Evolutionary conservation across 768 basidiomycete genomes (phyloP).

Genomic region (Lactifluus echinatus): DNA sequence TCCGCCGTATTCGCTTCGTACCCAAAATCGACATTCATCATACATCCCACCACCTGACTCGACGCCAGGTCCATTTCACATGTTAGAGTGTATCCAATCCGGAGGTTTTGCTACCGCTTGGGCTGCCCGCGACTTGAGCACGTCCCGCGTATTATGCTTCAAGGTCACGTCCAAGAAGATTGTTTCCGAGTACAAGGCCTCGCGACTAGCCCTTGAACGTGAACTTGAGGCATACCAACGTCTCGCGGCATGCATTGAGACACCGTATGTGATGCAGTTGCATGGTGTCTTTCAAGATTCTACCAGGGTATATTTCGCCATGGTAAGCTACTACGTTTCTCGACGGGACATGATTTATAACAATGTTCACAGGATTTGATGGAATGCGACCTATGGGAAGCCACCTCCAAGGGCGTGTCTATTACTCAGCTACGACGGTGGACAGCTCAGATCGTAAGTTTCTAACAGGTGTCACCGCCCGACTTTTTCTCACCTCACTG

Average conservation of each 20-base stretch:
- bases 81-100: slow-evolving; percentile 15
- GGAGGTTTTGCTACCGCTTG: slow-evolving; percentile 16
- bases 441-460: slow-evolving; percentile 20
- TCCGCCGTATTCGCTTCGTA: slow-evolving; percentile 14
- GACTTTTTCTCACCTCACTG: not conserved
- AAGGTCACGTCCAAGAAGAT: slow-evolving; percentile 15
- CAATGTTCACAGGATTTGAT: slow-evolving; percentile 15
- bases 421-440: slow-evolving; percentile 9
- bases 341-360: not conserved
- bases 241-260: slow-evolving; percentile 17
- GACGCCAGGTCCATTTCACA: slow-evolving; percentile 18
- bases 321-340: slow-evolving; percentile 12
- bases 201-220: slow-evolving; percentile 15
- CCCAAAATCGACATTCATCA: slow-evolving; percentile 16
- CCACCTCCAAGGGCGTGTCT: slow-evolving; percentile 9
- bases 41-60: slow-evolving; percentile 7
- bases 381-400: slow-evolving; percentile 18
- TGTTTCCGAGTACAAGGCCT: slow-evolving; percentile 11
- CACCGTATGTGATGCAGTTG: slow-evolving; percentile 19
- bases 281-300: slow-evolving; percentile 19
- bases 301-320: slow-evolving; percentile 14
- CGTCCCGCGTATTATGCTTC: slow-evolving; percentile 16
- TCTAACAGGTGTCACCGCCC: not conserved
- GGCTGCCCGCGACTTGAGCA: slow-evolving; percentile 18
- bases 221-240: slow-evolving; percentile 21